Evolutionary conservation across 140 eudicot genomes (phyloP).

Genomic region (Anethum foeniculum): DNA sequence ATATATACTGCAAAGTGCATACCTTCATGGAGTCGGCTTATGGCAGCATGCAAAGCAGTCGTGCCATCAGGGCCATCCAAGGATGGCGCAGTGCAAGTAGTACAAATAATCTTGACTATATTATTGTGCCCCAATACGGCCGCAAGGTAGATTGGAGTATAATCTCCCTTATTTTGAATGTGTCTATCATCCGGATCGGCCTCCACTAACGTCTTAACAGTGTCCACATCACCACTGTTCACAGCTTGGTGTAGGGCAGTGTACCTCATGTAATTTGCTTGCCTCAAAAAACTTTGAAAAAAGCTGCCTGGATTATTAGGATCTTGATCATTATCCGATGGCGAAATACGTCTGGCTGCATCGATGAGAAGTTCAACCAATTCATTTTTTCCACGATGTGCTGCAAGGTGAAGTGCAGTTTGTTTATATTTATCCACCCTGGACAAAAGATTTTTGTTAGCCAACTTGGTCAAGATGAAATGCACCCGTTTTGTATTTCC

Average conservation of each 20-base stretch:
- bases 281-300: neutral
- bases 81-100: neutral
- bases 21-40: neutral
- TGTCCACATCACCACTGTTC: neutral
- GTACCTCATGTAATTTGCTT: neutral
- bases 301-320: neutral
- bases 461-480: neutral
- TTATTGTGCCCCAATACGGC: neutral
- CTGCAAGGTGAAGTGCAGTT: constrained; percentile 4
- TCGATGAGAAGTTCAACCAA: neutral
- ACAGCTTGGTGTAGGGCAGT: neutral
- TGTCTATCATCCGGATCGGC: neutral
- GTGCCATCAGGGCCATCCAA: neutral
- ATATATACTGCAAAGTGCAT: neutral
- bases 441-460: neutral
- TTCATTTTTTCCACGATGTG: neutral
- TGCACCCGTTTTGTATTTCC: neutral
- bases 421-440: neutral
- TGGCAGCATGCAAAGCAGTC: neutral
- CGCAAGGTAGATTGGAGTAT: neutral
- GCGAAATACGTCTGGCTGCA: neutral
- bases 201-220: neutral
- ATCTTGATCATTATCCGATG: neutral
- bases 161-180: neutral
- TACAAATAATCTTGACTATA: neutral